A percentile compares a stretch with the other conserved stretches of the same genome.
These are phyloP conservation scores for Clavaria fumosa DNA, from an alignment of 768 basidiomycete species.

Conservation along the genomic window DNA sequence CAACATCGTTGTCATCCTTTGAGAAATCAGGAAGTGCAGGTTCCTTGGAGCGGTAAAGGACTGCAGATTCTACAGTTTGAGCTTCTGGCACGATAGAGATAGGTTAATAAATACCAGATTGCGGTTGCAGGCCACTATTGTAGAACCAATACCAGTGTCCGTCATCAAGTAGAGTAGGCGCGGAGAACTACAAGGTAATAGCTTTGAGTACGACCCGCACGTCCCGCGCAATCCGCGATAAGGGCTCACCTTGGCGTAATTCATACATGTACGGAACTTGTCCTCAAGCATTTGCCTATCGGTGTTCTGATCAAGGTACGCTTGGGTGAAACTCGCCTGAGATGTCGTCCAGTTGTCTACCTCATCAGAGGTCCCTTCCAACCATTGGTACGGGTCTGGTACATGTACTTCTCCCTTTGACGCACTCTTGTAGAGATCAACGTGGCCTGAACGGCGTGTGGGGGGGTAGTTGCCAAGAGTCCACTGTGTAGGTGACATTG, in stretches of 20 bases:
- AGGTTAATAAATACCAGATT: slow-evolving; percentile 28
- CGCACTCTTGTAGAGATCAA: slow-evolving; percentile 56
- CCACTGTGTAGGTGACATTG: slow-evolving; percentile 34
- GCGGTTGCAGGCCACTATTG: slow-evolving; percentile 64
- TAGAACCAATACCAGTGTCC: slow-evolving; percentile 70
- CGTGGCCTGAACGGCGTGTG: slow-evolving; percentile 48
- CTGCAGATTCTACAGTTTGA: neutral
- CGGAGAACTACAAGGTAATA: slow-evolving; percentile 44
- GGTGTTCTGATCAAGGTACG: slow-evolving; percentile 47
- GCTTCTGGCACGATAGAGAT: neutral
- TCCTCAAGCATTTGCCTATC: slow-evolving; percentile 42
- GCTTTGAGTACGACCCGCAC: no score
- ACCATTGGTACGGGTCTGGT: slow-evolving; percentile 60
- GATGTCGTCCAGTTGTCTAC: slow-evolving; percentile 48
- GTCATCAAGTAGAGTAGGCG: slow-evolving; percentile 46
- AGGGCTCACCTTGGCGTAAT: slow-evolving; percentile 35
- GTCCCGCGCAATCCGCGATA: no score
- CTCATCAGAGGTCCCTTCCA: slow-evolving; percentile 48
- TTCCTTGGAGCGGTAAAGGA: slow-evolving; percentile 12
- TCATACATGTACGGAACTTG: slow-evolving; percentile 31
- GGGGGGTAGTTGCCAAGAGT: slow-evolving; percentile 43
- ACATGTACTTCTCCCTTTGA: slow-evolving; percentile 46
- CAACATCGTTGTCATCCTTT: slow-evolving; percentile 30
- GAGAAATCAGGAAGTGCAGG: slow-evolving; percentile 44
- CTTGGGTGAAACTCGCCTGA: slow-evolving; percentile 43